A percentile compares a stretch with the other conserved stretches of the same genome.
Evolutionary conservation across 2,329 filamentous ascomycete genomes (phyloP).

Genomic region (Teratosphaeriaceae sp.): DNA sequence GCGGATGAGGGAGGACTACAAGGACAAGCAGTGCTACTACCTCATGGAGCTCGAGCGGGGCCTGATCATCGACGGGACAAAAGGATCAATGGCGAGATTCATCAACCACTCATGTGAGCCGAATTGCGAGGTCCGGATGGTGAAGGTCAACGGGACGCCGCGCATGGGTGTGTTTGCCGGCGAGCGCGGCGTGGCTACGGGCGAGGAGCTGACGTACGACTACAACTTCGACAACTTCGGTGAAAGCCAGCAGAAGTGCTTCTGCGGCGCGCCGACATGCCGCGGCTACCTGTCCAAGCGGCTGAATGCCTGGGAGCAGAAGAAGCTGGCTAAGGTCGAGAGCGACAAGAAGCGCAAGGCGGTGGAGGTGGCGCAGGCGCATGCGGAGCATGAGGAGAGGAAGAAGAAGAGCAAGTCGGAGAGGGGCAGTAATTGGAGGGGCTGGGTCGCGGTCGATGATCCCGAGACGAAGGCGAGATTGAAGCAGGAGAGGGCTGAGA

Average conservation of each 20-base stretch:
- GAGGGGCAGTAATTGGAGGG: constrained; percentile 23
- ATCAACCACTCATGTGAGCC: constrained; percentile 97
- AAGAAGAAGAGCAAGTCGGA: constrained; percentile 23
- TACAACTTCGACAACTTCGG: constrained; percentile 57
- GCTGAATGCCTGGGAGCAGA: constrained; percentile 25
- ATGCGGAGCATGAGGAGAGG: constrained; percentile 22
- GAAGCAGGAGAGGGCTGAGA: constrained; percentile 20
- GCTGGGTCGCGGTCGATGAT: constrained; percentile 26
- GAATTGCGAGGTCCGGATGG: constrained; percentile 78
- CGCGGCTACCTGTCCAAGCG: constrained; percentile 48
- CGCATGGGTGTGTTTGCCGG: constrained; percentile 96
- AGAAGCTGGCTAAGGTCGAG: constrained; percentile 23
- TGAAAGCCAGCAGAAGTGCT: constrained; percentile 46
- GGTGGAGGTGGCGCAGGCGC: constrained; percentile 20
- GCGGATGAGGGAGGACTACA: constrained; percentile 89
- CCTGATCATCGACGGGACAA: constrained; percentile 96
- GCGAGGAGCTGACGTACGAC: constrained; percentile 95
- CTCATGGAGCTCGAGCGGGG: constrained; percentile 98
- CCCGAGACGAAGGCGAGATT: constrained; percentile 22
- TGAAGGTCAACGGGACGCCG: constrained; percentile 88
- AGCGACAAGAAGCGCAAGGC: constrained; percentile 20
- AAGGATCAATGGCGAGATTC: constrained; percentile 92
- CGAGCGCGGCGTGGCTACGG: constrained; percentile 81
- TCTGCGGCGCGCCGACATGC: constrained; percentile 55
- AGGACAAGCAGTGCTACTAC: constrained; percentile 96